These are phyloP conservation scores for Xylariaceae sp. DNA, from an alignment of 2,329 filamentous ascomycete species.

Conservation along the genomic window DNA sequence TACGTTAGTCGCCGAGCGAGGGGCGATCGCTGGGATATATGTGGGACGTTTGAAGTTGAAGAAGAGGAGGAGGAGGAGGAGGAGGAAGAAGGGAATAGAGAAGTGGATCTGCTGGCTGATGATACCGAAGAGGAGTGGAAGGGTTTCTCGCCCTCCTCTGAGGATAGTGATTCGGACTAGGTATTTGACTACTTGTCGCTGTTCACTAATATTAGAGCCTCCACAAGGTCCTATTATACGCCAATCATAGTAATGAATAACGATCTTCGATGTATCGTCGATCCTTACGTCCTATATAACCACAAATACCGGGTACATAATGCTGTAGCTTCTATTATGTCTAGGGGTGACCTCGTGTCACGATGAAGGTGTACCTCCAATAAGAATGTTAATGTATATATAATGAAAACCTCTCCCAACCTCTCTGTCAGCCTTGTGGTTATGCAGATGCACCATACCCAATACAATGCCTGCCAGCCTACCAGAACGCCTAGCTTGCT, in stretches of 20 bases:
- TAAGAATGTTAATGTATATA: background rate
- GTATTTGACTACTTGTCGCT: too few species aligned
- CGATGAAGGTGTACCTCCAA: too few species aligned
- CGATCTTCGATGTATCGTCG: too few species aligned
- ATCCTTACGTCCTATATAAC: too few species aligned
- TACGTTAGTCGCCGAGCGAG: conserved; percentile 84
- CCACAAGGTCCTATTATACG: too few species aligned
- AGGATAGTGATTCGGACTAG: conserved; percentile 39
- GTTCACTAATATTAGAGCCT: too few species aligned
- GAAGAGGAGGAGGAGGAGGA: conserved; percentile 54
- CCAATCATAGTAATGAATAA: too few species aligned
- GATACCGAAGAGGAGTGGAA: conserved; percentile 63
- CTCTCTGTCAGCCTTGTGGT: too few species aligned
- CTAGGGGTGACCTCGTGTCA: too few species aligned
- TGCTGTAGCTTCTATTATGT: too few species aligned
- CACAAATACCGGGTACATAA: too few species aligned
- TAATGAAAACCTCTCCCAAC: background rate
- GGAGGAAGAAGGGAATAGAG: conserved; percentile 45
- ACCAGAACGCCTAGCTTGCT: conserved; percentile 26
- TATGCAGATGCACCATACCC: conserved; percentile 7
- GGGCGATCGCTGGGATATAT: conserved; percentile 93
- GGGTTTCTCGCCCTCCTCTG: conserved; percentile 54
- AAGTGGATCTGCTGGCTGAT: conserved; percentile 44
- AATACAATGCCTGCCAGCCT: conserved; percentile 2
- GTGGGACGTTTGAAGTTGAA: conserved; percentile 76